A percentile compares a stretch with the other conserved stretches of the same genome.
These are phyloP conservation scores for Coprinopsis cinerea DNA, from an alignment of 768 basidiomycete species.

Conservation along the genomic window DNA sequence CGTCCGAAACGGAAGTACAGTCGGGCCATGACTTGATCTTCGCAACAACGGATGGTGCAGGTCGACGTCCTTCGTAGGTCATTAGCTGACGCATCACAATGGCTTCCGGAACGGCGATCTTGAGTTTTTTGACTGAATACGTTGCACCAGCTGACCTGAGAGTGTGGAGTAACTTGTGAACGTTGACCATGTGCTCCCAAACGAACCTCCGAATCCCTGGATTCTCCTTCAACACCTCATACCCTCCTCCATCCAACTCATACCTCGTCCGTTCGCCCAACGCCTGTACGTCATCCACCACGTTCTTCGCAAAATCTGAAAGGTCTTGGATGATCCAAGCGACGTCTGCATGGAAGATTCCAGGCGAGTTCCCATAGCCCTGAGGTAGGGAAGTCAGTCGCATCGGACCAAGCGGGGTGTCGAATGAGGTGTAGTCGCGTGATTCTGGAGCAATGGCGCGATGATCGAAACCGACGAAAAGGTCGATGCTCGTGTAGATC, in stretches of 20 bases:
- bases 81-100: constrained; percentile 21
- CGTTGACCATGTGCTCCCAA: constrained; percentile 28
- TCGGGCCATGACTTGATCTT: constrained; percentile 22
- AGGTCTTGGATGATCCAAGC: constrained; percentile 27
- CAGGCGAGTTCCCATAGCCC: constrained; percentile 34
- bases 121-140: constrained; percentile 28
- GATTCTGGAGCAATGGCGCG: constrained; percentile 16
- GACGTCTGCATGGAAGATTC: constrained; percentile 27
- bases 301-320: constrained; percentile 17
- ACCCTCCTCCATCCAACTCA: constrained; percentile 16
- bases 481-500: constrained; percentile 24
- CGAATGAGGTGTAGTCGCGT: constrained; percentile 32
- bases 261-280: constrained; percentile 29
- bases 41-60: constrained; percentile 15
- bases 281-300: constrained; percentile 27
- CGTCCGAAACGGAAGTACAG: constrained; percentile 17
- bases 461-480: constrained; percentile 33
- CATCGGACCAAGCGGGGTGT: constrained; percentile 28
- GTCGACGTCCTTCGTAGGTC: constrained; percentile 20
- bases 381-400: constrained; percentile 29
- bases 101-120: constrained; percentile 17
- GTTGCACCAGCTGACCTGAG: constrained; percentile 27
- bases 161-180: constrained; percentile 27
- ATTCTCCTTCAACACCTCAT: constrained; percentile 19
- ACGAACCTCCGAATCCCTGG: constrained; percentile 29